Base-by-base conservation (phyloP, 148 eudicot species). In the Chenopodium berlandieri region DNA sequence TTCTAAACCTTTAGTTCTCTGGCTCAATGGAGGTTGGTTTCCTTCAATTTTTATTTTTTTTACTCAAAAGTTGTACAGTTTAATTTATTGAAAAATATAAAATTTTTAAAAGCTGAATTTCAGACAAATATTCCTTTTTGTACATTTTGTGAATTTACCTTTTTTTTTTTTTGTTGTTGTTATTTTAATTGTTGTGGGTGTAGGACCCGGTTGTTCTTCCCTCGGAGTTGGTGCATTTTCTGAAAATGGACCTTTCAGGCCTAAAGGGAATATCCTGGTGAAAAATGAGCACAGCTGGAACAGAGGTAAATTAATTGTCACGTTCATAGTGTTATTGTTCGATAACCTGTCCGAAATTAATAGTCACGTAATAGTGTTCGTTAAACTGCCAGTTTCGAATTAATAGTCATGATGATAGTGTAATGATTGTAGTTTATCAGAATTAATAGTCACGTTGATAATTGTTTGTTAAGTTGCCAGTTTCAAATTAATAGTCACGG, bases 141-240 rank as follows among this genome's bases (percentile, higher is more conserved):
- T 31, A 9, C 12, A 30, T 63, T 48, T 79, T 70, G 30, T 76
- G 70, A 44, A 30, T 82, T 58, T 64, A 73, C 65, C 19, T 22
- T 20, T 60, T 20, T 62, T 30, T 40, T 74, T 44, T 73, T 34
- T 31, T 31, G 37, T 34, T 34, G 3, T 34, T 34, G 37, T 34
- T 34, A 34, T 34, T 73, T 25, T 40, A 82, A 83, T 47, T 68
- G 14, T 46, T 69, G 54, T 73, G 79, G 75, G 86, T 37, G 48
- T 87, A 96, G 99, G 99, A 75, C 99, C 99, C 82, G 99, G 99
- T 31, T 96, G 99, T 84, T 96, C 99, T 77, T 96, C 99, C 67
- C 82, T 96, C 84, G 99, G 99, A 48, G 99, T 96, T 81, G 99
- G 99, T 79, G 99, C 99, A 86, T 96, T 96, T 84, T 96, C 99